These are phyloP conservation scores for Monosiga brevicollis DNA, from an alignment of 78 protist species.

Conservation along the genomic window DNA sequence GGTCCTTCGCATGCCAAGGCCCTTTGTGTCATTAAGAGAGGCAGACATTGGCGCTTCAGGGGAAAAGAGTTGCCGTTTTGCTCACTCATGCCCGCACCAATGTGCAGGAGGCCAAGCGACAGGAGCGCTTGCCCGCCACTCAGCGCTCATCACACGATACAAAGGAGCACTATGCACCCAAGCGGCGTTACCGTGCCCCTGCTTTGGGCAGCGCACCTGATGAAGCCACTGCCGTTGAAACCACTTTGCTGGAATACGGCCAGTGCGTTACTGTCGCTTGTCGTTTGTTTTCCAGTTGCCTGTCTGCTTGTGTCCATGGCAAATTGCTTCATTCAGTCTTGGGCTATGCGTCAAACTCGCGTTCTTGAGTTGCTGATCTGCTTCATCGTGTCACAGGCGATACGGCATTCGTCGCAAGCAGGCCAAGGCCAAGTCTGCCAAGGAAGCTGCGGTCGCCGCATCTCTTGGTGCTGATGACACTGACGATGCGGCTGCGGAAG, in stretches of 20 bases:
- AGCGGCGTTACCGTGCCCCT: neutral
- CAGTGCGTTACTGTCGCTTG: neutral
- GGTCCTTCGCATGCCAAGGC: neutral
- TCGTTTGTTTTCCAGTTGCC: neutral
- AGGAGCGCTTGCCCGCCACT: neutral
- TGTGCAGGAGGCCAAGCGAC: neutral
- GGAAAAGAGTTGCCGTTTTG: neutral
- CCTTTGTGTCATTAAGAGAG: neutral
- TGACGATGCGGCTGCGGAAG: too few relatives aligned
- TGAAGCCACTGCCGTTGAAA: neutral
- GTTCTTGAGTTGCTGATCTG: neutral
- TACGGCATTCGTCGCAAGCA: neutral
- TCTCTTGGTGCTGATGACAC: too few relatives aligned
- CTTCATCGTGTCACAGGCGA: neutral
- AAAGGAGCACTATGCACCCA: neutral
- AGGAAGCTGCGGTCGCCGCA: too few relatives aligned
- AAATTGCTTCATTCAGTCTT: too few relatives aligned
- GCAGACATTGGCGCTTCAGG: neutral
- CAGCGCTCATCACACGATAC: neutral
- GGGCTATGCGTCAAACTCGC: too few relatives aligned
- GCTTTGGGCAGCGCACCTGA: neutral
- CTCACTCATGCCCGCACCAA: neutral
- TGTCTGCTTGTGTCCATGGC: too few relatives aligned
- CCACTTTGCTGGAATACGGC: conserved; percentile 58
- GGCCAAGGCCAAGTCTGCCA: too few relatives aligned